phyloP scores from a whole-genome alignment of 2,329 filamentous ascomycete genomes.

The Colletotrichum sansevieriae region DNA sequence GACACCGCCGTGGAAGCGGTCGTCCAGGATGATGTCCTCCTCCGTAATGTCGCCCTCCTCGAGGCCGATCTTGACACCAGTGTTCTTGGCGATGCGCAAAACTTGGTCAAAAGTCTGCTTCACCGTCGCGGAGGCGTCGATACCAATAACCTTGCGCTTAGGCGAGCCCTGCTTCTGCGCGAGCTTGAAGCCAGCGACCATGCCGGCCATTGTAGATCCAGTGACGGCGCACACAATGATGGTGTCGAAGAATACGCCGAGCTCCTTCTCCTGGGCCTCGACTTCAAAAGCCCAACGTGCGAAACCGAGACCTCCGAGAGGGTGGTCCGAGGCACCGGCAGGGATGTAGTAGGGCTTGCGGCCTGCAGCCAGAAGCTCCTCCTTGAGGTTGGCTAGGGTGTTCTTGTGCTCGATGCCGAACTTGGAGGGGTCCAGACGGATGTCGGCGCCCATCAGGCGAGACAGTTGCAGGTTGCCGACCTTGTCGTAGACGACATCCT shows the following conservation, averaged over 20 bases:
- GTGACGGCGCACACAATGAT: conserved; percentile 79
- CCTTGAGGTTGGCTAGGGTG: conserved; percentile 66
- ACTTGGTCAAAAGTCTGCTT: conserved; percentile 75
- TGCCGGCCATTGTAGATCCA: conserved; percentile 77
- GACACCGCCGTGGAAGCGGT: conserved; percentile 73
- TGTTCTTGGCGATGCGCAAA: conserved; percentile 74
- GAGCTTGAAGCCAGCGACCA: conserved; percentile 80
- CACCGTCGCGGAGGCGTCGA: conserved; percentile 60
- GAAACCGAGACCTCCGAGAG: conserved; percentile 77
- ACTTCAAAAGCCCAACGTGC: conserved; percentile 80
- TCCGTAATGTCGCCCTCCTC: conserved; percentile 70
- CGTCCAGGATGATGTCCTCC: conserved; percentile 73
- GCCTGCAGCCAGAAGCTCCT: conserved; percentile 65
- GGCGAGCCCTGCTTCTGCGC: conserved; percentile 60
- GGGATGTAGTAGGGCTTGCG: conserved; percentile 79
- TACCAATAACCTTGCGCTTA: conserved; percentile 52
- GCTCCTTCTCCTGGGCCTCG: conserved; percentile 69
- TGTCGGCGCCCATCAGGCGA: conserved; percentile 75
- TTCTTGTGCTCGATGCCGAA: conserved; percentile 79
- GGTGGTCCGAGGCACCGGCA: conserved; percentile 78
- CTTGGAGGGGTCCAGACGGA: conserved; percentile 68
- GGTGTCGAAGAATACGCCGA: conserved; percentile 76
- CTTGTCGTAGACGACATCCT: conserved; percentile 69
- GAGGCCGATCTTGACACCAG: conserved; percentile 73
- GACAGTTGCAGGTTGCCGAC: conserved; percentile 81